Percentiles rank a stretch among this genome's conserved stretches.
phyloP scores from a whole-genome alignment of 805 yeast genomes.

The Suhomyces prunicola region DNA sequence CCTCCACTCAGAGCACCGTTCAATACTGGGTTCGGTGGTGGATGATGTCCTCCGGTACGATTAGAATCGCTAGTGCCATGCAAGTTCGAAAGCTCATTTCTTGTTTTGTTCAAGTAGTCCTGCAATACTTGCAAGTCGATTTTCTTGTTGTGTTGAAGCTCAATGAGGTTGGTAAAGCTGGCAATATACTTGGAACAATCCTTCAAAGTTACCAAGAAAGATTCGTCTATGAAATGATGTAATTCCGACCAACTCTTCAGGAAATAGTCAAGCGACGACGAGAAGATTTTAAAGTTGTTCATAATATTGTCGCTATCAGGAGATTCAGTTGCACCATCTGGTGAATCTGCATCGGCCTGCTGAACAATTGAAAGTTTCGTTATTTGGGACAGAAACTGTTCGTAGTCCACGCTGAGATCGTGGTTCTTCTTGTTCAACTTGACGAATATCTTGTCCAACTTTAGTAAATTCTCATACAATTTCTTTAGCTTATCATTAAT shows the following conservation, averaged over 20 bases:
- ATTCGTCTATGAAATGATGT: slow-evolving; percentile 61
- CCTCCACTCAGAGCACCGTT: slow-evolving; percentile 25
- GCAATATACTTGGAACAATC: slow-evolving; percentile 76
- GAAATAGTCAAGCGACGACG: slow-evolving; percentile 35
- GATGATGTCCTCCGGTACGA: slow-evolving; percentile 6
- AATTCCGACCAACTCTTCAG: slow-evolving; percentile 40
- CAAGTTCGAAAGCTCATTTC: slow-evolving; percentile 52
- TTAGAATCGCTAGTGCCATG: slow-evolving; percentile 14
- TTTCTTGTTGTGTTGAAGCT: slow-evolving; percentile 85
- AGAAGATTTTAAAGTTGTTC: slow-evolving; percentile 34
- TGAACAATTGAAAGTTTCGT: slow-evolving; percentile 62
- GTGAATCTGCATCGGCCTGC: slow-evolving; percentile 14
- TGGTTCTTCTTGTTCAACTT: slow-evolving; percentile 70
- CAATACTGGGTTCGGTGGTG: slow-evolving; percentile 34
- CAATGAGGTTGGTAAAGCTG: slow-evolving; percentile 55
- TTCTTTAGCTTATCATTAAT: slow-evolving; percentile 80
- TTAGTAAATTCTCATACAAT: slow-evolving; percentile 75
- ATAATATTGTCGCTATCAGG: slow-evolving; percentile 16
- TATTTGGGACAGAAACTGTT: slow-evolving; percentile 67
- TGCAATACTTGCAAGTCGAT: slow-evolving; percentile 84
- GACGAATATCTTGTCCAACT: slow-evolving; percentile 74
- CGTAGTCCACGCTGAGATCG: slow-evolving; percentile 71
- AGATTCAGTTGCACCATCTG: slow-evolving; percentile 1
- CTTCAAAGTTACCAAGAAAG: slow-evolving; percentile 75
- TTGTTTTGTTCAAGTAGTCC: slow-evolving; percentile 72